Conservation (phyloP, 2,329 filamentous ascomycete genomes). For the Aspergillus sp. region DNA sequence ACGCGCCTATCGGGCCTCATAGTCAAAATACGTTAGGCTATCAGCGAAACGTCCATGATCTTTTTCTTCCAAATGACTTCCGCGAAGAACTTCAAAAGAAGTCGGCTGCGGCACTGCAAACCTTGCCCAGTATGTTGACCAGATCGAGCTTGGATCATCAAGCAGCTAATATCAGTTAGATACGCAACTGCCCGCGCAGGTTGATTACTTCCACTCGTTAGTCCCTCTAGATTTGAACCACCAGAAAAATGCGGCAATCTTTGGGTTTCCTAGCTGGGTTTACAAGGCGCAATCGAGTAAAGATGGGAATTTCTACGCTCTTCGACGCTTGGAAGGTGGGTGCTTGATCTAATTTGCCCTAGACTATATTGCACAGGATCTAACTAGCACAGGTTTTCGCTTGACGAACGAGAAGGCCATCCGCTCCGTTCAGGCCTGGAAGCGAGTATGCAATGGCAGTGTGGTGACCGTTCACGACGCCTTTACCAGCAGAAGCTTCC, state of each 20-base stretch:
- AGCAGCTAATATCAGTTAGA: constrained; percentile 39
- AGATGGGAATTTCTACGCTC: constrained; percentile 82
- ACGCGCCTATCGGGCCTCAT: constrained; percentile 82
- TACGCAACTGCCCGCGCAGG: constrained; percentile 68
- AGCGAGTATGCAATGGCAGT: constrained; percentile 74
- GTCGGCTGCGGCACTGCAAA: constrained; percentile 78
- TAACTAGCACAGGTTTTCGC: constrained; percentile 62
- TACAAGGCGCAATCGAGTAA: constrained; percentile 92
- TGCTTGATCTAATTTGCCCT: neutral
- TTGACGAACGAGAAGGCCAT: constrained; percentile 89
- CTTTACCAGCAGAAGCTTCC: constrained; percentile 90
- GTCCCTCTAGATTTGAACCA: constrained; percentile 83
- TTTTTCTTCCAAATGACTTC: constrained; percentile 84
- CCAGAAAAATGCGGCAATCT: constrained; percentile 73
- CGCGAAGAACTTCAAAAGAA: constrained; percentile 89
- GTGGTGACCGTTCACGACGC: constrained; percentile 87
- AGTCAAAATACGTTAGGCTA: constrained; percentile 79
- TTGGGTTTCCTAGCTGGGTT: constrained; percentile 88
- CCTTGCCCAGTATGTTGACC: constrained; percentile 66
- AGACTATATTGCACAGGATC: neutral
- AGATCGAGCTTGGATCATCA: neutral
- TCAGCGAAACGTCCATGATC: constrained; percentile 82
- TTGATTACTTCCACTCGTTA: constrained; percentile 89
- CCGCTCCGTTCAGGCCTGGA: constrained; percentile 83
- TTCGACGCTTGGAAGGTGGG: constrained; percentile 78